Evolutionary conservation across 192 early-diverging fungal genomes (phyloP).

Genomic region (Spizellomyces punctatus): DNA sequence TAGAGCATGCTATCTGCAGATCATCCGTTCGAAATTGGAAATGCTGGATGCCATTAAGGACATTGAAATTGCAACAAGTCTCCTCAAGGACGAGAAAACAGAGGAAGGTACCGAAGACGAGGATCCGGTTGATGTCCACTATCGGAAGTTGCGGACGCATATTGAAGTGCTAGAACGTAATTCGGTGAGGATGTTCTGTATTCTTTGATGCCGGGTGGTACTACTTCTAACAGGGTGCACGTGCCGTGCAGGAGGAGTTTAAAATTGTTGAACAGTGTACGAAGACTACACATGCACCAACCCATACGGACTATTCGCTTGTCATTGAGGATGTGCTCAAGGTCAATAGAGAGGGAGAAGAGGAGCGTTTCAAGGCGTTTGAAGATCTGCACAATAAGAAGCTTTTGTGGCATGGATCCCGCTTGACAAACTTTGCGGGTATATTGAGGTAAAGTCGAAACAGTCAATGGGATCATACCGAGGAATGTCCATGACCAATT

Average conservation of each 20-base stretch:
- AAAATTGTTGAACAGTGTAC: conserved; percentile 61
- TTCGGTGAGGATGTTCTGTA: neutral
- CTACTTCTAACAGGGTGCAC: no score
- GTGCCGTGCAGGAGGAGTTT: conserved; percentile 32
- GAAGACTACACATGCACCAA: conserved; percentile 62
- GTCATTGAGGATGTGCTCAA: conserved; percentile 42
- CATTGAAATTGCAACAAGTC: conserved; percentile 30
- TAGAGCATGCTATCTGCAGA: neutral
- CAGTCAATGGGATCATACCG: conserved; percentile 23
- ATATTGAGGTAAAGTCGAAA: conserved; percentile 57
- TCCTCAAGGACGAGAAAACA: conserved; percentile 4
- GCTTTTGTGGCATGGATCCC: conserved; percentile 34
- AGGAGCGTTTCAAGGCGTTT: conserved; percentile 8
- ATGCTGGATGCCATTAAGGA: conserved; percentile 31
- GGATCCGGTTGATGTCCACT: conserved; percentile 26
- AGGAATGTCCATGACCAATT: neutral
- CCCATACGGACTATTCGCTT: conserved; percentile 48
- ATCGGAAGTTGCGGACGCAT: conserved; percentile 13
- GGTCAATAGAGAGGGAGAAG: conserved; percentile 26
- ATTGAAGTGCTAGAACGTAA: conserved; percentile 16
- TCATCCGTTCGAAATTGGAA: conserved; percentile 25
- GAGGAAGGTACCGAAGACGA: neutral
- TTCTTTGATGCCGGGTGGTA: no score
- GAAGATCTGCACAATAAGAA: conserved; percentile 5
- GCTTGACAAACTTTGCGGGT: conserved; percentile 73